Evolutionary conservation across 306 rosid species (phyloP).

Genomic region (Casuarina glauca): DNA sequence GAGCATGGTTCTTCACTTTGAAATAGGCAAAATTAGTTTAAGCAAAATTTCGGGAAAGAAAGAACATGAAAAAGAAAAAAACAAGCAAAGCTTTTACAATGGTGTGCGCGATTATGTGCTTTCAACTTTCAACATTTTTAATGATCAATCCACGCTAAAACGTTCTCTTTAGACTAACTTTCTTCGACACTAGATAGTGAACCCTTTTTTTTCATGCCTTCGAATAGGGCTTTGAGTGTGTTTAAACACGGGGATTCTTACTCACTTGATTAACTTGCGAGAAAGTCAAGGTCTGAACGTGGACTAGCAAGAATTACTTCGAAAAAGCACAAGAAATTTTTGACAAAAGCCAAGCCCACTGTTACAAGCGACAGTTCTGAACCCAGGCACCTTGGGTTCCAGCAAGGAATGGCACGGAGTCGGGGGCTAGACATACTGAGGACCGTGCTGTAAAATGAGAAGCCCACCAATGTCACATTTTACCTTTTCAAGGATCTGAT

Average conservation of each 20-base stretch:
- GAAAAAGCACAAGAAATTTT: no score
- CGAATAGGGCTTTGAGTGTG: no score
- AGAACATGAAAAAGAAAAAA: background rate
- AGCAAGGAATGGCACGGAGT: no score
- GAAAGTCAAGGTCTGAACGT: no score
- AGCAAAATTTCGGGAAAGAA: background rate
- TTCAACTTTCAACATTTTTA: constrained; percentile 1
- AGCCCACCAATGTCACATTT: background rate
- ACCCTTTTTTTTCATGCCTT: no score
- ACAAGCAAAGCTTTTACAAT: background rate
- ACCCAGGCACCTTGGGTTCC: background rate
- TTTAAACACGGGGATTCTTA: no score
- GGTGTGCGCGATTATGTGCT: background rate
- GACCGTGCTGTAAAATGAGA: background rate
- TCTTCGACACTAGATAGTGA: background rate
- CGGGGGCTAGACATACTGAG: background rate
- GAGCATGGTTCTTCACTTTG: background rate
- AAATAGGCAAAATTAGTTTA: background rate
- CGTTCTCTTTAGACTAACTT: background rate
- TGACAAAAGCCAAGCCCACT: constrained; percentile 7
- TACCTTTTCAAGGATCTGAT: no score
- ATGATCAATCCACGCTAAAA: background rate
- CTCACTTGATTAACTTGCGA: no score
- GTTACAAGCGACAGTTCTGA: constrained; percentile 19
- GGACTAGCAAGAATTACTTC: no score